Conservation (phyloP, 192 early-diverging fungal species). For the Funneliformis mosseae region DNA sequence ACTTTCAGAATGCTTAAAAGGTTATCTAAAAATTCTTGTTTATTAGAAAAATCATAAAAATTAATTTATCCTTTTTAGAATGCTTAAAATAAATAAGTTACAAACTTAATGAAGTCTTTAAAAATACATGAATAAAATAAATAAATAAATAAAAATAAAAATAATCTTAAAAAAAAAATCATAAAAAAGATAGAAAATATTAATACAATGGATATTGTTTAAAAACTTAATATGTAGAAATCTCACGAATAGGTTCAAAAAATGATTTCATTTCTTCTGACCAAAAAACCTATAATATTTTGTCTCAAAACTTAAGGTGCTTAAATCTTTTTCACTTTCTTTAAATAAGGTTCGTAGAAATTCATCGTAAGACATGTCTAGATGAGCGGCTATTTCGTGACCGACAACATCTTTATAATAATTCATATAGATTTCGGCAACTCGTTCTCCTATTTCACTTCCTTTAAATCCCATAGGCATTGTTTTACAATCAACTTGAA, state of each 20-base stretch:
- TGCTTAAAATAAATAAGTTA: too few species aligned
- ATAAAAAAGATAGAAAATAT: too few species aligned
- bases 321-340: neutral
- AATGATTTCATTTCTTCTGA: neutral
- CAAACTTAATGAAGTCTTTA: too few species aligned
- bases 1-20: too few species aligned
- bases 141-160: too few species aligned
- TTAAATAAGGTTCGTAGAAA: neutral
- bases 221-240: too few species aligned
- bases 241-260: neutral
- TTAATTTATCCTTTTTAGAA: too few species aligned
- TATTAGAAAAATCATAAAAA: too few species aligned
- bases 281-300: neutral
- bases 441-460: neutral
- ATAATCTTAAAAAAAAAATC: too few species aligned
- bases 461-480: neutral
- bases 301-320: neutral
- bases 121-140: too few species aligned
- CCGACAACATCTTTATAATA: neutral
- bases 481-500: neutral
- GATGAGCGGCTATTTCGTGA: neutral
- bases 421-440: neutral
- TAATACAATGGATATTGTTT: too few species aligned
- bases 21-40: too few species aligned
- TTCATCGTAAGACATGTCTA: neutral